Conservation (phyloP, 805 yeast species). For the Ogataea saltuana region DNA sequence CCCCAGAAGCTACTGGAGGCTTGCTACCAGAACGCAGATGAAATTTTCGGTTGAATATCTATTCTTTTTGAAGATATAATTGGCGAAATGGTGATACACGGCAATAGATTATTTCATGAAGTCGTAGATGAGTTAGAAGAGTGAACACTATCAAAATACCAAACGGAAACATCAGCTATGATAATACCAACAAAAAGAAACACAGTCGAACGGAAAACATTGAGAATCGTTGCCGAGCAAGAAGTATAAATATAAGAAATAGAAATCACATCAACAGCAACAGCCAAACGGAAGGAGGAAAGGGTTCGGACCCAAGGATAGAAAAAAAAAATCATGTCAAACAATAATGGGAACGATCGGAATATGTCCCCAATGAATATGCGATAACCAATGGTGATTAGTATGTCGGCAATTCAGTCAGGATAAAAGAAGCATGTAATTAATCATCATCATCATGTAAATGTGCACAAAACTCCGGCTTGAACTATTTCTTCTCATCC, state of each 20-base stretch:
- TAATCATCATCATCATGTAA: conserved; percentile 8
- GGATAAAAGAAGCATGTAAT: conserved; percentile 2
- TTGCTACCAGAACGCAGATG: conserved; percentile 53
- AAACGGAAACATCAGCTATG: background rate
- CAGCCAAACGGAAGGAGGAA: background rate
- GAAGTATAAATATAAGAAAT: conserved; percentile 12
- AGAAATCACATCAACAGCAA: conserved; percentile 1
- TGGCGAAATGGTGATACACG: conserved; percentile 8
- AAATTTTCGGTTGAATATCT: conserved; percentile 40
- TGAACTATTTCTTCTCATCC: conserved; percentile 10
- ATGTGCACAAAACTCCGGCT: conserved; percentile 7
- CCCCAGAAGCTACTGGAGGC: conserved; percentile 46
- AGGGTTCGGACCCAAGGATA: background rate
- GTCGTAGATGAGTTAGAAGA: conserved; percentile 2
- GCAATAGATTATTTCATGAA: conserved; percentile 6
- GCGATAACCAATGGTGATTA: background rate
- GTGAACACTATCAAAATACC: background rate
- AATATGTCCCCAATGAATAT: background rate
- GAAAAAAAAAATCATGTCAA: background rate
- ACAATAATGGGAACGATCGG: conserved; percentile 1
- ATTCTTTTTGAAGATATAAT: no score
- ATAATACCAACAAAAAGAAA: background rate
- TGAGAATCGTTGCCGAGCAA: conserved; percentile 4
- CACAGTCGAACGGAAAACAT: background rate
- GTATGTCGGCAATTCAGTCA: background rate